Base-by-base conservation (phyloP, 108 stramenopile species). In the Nitzschia palea region DNA sequence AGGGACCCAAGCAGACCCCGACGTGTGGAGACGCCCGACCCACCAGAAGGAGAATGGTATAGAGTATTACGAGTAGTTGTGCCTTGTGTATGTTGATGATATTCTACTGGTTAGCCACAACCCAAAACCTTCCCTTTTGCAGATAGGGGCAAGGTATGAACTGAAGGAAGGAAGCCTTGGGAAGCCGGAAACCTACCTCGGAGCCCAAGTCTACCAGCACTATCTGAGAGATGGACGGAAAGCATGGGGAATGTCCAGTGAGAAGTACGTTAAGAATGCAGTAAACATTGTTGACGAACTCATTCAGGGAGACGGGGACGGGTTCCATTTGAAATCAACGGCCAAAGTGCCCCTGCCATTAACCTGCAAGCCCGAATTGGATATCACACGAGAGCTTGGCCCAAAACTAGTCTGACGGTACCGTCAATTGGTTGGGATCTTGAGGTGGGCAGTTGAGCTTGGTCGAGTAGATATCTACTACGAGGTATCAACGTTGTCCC, bases 201-300 rank as follows among this genome's bases (percentile, higher is more conserved):
- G 80, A 1, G 63, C 44, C 1, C 65, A 78, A 44, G 5, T 81
- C 0, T 20, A 50, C 2, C 28, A 69, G 32, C 57, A 75, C 9
- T 51, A 14, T 5, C 33, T 81, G 14, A 31, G 27, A 9, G 80
- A 85, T 62, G 71, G 69, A 9, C 23, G n/a, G 0, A 8, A 57
- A 9, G n/a, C n/a, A n/a, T 85, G 84, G 84, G 42, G 75, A 32
- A 62, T 81, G 12, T 32, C 64, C 12, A 67, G 78, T 4, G 31
- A 62, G 15, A 55, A 76, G 14, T 80, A 80, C 54, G 74, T 73
- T 2, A 51, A 64, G 31, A 54, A 40, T 2, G 82, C 82, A 5
- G 73, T 83, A 0, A 20, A 32, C 18, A 73, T 83, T 0, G 12
- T 23, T 20, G 74, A 76, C 23, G 78, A 77, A 0, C 66, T 77